These are phyloP conservation scores for Diaporthe humulicola DNA, from an alignment of 2,329 filamentous ascomycete genomes.

Conservation along the genomic window DNA sequence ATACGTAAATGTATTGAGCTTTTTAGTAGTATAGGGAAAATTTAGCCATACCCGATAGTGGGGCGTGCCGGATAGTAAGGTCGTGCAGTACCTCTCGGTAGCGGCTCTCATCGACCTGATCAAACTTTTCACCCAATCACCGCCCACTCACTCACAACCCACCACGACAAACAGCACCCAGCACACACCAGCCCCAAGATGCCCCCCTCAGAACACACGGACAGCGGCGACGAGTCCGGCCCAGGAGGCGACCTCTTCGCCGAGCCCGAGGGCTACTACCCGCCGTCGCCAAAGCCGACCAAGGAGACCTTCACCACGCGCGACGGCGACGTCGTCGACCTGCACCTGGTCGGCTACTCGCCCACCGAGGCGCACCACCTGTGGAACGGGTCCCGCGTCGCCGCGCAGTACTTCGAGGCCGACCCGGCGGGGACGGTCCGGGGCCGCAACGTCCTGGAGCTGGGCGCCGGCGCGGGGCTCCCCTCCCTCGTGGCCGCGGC, in stretches of 20 bases:
- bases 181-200: not conserved
- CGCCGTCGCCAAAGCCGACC: slow-evolving; percentile 81
- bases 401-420: slow-evolving; percentile 83
- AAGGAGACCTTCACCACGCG: slow-evolving; percentile 78
- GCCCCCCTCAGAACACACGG: not conserved
- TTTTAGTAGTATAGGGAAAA: too few species aligned
- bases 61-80: too few species aligned
- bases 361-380: slow-evolving; percentile 91
- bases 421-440: slow-evolving; percentile 71
- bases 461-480: slow-evolving; percentile 89
- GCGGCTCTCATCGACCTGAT: not conserved
- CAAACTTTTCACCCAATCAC: not conserved
- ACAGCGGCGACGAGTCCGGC: not conserved
- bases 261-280: slow-evolving; percentile 85
- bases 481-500: slow-evolving; percentile 83
- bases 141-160: not conserved
- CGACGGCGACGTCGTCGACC: slow-evolving; percentile 73
- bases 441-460: slow-evolving; percentile 82
- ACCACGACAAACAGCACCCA: not conserved
- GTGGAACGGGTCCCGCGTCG: slow-evolving; percentile 89
- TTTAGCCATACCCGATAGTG: too few species aligned
- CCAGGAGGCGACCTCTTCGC: slow-evolving; percentile 72
- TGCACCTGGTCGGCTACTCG: slow-evolving; percentile 88
- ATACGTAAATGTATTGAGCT: too few species aligned
- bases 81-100: not conserved